phyloP scores from a whole-genome alignment of 441 rosid genomes.

The Populus hybrid region DNA sequence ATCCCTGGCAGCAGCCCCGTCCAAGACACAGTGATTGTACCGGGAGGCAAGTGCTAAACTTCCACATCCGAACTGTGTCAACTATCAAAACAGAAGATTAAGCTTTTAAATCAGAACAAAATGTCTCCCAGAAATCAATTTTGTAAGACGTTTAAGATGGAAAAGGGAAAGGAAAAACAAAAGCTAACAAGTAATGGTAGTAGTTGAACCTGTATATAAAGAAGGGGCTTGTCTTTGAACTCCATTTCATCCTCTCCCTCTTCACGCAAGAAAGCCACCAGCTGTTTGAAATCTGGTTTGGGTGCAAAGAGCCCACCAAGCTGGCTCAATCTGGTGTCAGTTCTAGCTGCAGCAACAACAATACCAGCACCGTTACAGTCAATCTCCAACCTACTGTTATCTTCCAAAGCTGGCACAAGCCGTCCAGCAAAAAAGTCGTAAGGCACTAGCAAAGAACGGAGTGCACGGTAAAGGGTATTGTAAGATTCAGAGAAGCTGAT shows the following conservation, averaged over 20 bases:
- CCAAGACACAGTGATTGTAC: slow-evolving; percentile 23
- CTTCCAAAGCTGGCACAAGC: slow-evolving; percentile 1
- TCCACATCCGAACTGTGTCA: slow-evolving; percentile 27
- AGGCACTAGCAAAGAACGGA: slow-evolving; percentile 17
- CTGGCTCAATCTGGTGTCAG: slow-evolving; percentile 7
- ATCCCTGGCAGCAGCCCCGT: slow-evolving; percentile 21
- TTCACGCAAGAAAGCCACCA: slow-evolving; percentile 22
- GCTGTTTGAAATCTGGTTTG: slow-evolving; percentile 12
- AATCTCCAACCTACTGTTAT: slow-evolving; percentile 15
- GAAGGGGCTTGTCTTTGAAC: slow-evolving; percentile 14
- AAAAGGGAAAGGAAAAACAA: not conserved
- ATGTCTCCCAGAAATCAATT: not conserved
- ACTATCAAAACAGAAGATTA: not conserved
- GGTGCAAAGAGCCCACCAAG: slow-evolving; percentile 21
- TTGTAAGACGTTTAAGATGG: not conserved
- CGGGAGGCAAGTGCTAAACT: slow-evolving; percentile 23
- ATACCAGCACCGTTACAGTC: slow-evolving; percentile 27
- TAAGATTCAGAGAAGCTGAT: slow-evolving; percentile 18
- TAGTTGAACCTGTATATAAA: slow-evolving; percentile 18
- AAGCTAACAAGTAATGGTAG: not conserved
- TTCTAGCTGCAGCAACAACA: slow-evolving; percentile 22
- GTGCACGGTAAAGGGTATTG: slow-evolving; percentile 5
- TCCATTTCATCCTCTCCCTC: slow-evolving; percentile 8
- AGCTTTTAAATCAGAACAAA: not conserved
- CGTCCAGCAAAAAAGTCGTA: slow-evolving; percentile 29